Evolutionary conservation across 768 basidiomycete species (phyloP), one percentile per base, ranked within the genome.

Genomic region (Hypsizygus marmoreus): DNA sequence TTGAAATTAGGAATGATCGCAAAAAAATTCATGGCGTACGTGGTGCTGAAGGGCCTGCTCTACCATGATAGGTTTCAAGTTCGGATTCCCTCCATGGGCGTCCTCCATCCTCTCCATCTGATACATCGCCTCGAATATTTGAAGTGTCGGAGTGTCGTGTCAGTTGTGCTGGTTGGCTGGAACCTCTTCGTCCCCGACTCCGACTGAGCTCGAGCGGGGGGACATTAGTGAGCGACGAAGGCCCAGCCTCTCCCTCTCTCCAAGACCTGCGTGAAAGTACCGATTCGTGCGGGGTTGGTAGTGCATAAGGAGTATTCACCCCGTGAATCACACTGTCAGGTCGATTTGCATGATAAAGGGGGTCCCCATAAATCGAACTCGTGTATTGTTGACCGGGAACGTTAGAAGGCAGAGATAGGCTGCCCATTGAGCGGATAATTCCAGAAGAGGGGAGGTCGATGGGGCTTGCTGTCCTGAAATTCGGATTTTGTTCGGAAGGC

Each of bases 241-340:
- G 71, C 6, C 76, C 75, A 28, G 74, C 68, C 50, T 78, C 79
- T 7, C 63, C 65, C 47, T 78, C 75, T 53, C 68, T 45, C 56
- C 58, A 58, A 23, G 49, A 47, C 23, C 48, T 33, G 29, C 46
- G 46, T 53, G 58, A 28, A 40, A 53, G 50, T 26, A 34, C 50
- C 37, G 43, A 32, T 20, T 57, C 60, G 32, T 49, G 51, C 19
- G 36, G 36, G 47, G 36, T 47, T 28, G 62, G 46, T 38, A 37
- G 43, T 10, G 45, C 36, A 31, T 50, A 30, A 25, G 50, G 45
- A 41, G 53, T 50, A 33, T 48, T 55, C 10, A 47, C 30, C 19
- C 42, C 45, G 37, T 58, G 50, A 43, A 56, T 54, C 38, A 62
- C 52, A 50, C 60, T 60, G 50, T 65, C 50, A 28, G 57, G 50